Evolutionary conservation across 495 filamentous ascomycete species (phyloP), one percentile per base, ranked within the genome.

Genomic region (Collariella sp.): DNA sequence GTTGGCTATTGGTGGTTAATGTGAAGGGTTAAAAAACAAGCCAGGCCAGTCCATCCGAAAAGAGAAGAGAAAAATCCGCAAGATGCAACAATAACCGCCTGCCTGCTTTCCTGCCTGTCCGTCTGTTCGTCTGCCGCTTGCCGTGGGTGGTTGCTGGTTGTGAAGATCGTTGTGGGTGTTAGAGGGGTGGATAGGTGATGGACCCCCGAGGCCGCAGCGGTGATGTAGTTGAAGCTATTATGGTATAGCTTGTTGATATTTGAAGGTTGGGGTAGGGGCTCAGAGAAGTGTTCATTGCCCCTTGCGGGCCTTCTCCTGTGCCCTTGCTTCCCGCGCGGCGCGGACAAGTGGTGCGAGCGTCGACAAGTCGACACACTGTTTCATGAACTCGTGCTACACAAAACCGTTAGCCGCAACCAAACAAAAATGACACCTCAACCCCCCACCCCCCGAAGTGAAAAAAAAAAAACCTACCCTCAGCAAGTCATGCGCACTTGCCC

Each of bases 361-460:
- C 3, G 68, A 65, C 70, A 70, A 86, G 70, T 73, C 87, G 81
- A 68, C 77, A 73, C 61, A 98, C 68, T 59, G 80, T 82, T 71
- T 91, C 89, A 97, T 93, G 70, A 97, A 98, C 3, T 84, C 83
- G 69, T 98, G 93, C 94, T 98, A 41, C 43, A 16, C 35, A 11
- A 13, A 23, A 15, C 12, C 18, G 39, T 58, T 48, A 54, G 59
- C 19, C 39, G 7, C 39, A 35, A 16, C 19, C 18, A 11, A 38
- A 26, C 10, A 44, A 20, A 58, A 26, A 5, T 31, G 12, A 9
- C 42, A 41, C 34, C 49, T 34, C 38, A 10, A n/a, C n/a, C n/a
- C n/a, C n/a, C n/a, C n/a, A n/a, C n/a, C n/a, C n/a, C n/a, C n/a
- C 20, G 34, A 2, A 3, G 15, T 44, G 44, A 16, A 18, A 38